Base-by-base conservation (phyloP, 768 basidiomycete genomes). In the Suillus clintonianus region DNA sequence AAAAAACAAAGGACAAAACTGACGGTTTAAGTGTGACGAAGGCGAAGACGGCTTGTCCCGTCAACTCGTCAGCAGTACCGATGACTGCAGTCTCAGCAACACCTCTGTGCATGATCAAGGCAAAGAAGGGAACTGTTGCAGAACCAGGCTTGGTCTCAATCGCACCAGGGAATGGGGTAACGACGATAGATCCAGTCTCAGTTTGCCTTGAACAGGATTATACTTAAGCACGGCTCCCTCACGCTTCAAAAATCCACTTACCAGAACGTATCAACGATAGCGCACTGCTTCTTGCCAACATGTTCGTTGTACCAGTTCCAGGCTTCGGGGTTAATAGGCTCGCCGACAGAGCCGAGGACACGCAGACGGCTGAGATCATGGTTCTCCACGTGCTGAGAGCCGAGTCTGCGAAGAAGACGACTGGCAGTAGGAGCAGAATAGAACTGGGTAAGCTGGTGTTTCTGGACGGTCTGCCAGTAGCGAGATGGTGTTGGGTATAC, bases 231-330 rank as follows among this genome's bases (percentile, higher is more conserved):
- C 60, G n/a, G 9, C 55, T 5, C 1, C 17, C 9, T 10, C n/a
- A 15, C 37, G 51, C 47, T 45, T 39, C 32, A 27, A 47, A 45
- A 14, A 54, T n/a, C 19, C 34, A 74, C 81, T 41, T 66, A 84
- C 88, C 93, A 95, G 79, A 88, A 95, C 4, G 94, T 97, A 78
- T 97, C 95, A 47, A 97, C 95, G 67, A 98, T 89, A 7, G 97
- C 94, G 73, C 94, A 96, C 76, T 98, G 85, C 68, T 78, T 82
- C 71, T 86, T 85, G 11, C 97, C 97, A 60, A 97, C 95, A 72
- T 94, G 87, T 72, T 97, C 95, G 76, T 97, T 95, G 79, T 96
- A 97, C 97, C 97, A 99, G 70, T 96, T 86, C 97, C 97, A 98
- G 13, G 97, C 97, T 76, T 98, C 97, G 32, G 96, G 95, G 78